Conservation (phyloP, 192 early-diverging fungal genomes). For the Podila clonocystis region DNA sequence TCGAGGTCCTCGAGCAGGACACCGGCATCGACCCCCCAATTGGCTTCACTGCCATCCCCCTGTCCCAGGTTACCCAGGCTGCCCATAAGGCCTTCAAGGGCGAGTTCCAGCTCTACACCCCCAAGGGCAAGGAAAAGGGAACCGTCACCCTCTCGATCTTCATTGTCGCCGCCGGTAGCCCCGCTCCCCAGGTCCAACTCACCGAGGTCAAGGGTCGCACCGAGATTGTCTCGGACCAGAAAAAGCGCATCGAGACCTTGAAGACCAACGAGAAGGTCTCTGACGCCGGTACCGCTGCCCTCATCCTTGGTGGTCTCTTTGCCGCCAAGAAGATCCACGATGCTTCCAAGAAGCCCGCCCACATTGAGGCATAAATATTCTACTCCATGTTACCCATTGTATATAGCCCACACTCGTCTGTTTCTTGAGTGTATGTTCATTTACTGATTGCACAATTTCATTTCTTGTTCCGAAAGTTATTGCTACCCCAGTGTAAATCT, state of each 20-base stretch:
- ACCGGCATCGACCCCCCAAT: neutral
- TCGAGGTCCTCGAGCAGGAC: neutral
- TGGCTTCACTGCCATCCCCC: constrained; percentile 2
- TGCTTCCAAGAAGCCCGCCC: neutral
- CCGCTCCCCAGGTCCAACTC: neutral
- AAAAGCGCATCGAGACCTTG: neutral
- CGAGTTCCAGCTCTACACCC: neutral
- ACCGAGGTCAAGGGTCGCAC: neutral
- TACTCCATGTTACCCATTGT: neutral
- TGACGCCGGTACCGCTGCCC: neutral
- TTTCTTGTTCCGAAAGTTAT: too few relatives aligned
- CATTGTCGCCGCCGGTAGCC: neutral
- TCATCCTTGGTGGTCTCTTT: neutral
- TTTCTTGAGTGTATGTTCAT: too few relatives aligned
- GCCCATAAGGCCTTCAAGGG: neutral
- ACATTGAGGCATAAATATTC: neutral
- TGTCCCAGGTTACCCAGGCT: neutral
- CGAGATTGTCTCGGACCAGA: neutral
- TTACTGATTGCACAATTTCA: too few relatives aligned
- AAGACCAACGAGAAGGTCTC: neutral
- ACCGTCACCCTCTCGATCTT: neutral
- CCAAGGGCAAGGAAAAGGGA: constrained; percentile 3
- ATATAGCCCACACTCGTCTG: neutral
- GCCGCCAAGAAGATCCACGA: neutral
- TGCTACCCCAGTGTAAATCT: too few relatives aligned